phyloP scores from a whole-genome alignment of 2,329 filamentous ascomycete species.

The Colletotrichum sp. region DNA sequence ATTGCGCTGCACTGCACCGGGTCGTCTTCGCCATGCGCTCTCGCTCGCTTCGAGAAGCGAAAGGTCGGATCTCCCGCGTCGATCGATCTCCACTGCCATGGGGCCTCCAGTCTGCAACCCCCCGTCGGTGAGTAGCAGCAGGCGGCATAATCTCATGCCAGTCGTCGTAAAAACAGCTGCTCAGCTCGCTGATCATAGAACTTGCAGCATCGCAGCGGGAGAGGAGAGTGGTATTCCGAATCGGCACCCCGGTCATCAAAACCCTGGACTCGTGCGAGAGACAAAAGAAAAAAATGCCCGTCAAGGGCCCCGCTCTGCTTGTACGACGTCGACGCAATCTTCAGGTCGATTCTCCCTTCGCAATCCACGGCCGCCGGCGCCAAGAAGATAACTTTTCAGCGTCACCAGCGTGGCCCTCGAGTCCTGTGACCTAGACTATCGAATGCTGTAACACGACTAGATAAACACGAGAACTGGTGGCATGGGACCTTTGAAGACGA shows the following conservation, averaged over 20 bases:
- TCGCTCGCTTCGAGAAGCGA: background rate
- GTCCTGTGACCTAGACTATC: conserved; percentile 11
- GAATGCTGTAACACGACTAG: conserved; percentile 14
- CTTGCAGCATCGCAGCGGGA: background rate
- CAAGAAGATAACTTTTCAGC: background rate
- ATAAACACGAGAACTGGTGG: background rate
- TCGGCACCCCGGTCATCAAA: background rate
- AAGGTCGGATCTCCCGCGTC: background rate
- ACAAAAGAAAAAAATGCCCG: background rate
- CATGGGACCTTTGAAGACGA: background rate
- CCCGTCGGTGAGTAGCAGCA: conserved; percentile 5
- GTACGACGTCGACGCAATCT: background rate
- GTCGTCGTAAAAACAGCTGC: background rate
- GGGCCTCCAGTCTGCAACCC: background rate
- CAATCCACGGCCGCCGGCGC: background rate
- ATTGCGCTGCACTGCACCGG: background rate
- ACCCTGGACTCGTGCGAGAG: background rate
- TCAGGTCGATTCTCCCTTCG: background rate
- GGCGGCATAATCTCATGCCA: background rate
- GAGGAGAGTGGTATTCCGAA: background rate
- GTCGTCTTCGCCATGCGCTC: background rate
- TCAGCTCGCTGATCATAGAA: background rate
- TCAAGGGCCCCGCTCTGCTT: background rate
- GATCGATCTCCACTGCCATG: background rate
- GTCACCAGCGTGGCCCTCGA: background rate